Evolutionary conservation across 1,139 yeast genomes (phyloP).

Genomic region (Hemisphaericaspora lyxosophila): DNA sequence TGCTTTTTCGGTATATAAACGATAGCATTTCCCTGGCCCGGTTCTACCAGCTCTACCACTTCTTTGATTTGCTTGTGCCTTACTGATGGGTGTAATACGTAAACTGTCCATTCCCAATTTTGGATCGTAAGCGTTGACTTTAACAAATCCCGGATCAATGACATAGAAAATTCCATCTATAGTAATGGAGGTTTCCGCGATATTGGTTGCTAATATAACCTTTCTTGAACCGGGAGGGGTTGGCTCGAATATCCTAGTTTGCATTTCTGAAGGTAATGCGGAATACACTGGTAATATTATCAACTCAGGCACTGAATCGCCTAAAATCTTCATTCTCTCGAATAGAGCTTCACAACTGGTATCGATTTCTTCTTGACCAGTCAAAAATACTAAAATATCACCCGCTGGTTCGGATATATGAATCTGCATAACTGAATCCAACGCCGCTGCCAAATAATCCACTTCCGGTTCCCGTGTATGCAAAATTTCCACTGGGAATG

Average conservation of each 20-base stretch:
- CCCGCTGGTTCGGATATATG: constrained; percentile 78
- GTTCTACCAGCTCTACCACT: constrained; percentile 88
- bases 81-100: constrained; percentile 71
- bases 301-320: constrained; percentile 62
- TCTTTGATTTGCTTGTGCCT: constrained; percentile 81
- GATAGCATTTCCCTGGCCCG: constrained; percentile 78
- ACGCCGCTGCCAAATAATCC: constrained; percentile 80
- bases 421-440: constrained; percentile 79
- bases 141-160: constrained; percentile 79
- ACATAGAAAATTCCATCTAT: constrained; percentile 78
- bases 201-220: constrained; percentile 75
- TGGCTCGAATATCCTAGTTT: constrained; percentile 69
- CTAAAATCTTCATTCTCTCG: constrained; percentile 67
- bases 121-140: constrained; percentile 74
- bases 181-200: constrained; percentile 80
- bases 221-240: constrained; percentile 71
- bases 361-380: constrained; percentile 94
- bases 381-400: constrained; percentile 79
- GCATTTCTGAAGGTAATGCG: constrained; percentile 74
- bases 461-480: constrained; percentile 79
- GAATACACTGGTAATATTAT: constrained; percentile 86
- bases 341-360: constrained; percentile 76
- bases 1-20: constrained; percentile 71
- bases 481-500: constrained; percentile 81
- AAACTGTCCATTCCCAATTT: constrained; percentile 76